These are phyloP conservation scores for Auricularia auricula-judae DNA, from an alignment of 768 basidiomycete genomes.

Conservation along the genomic window DNA sequence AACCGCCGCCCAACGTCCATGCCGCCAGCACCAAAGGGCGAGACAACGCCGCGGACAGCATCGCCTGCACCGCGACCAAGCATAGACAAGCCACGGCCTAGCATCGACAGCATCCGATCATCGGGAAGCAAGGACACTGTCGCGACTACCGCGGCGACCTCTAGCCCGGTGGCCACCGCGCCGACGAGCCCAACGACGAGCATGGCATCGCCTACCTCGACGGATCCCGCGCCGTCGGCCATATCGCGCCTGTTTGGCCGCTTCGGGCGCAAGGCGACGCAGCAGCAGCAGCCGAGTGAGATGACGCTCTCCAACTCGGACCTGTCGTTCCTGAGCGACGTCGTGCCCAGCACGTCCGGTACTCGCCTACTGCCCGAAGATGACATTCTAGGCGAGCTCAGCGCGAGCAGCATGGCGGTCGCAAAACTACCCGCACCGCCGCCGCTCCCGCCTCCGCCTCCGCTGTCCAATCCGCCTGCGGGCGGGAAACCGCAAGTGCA, in stretches of 20 bases:
- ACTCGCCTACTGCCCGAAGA: background rate
- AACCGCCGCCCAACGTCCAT: background rate
- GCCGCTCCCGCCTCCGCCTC: background rate
- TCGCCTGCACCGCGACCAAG: background rate
- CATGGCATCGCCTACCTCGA: background rate
- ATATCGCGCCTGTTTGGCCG: background rate
- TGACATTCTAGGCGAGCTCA: background rate
- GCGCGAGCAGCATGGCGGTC: background rate
- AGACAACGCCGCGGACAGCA: background rate
- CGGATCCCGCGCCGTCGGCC: background rate
- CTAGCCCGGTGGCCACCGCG: background rate
- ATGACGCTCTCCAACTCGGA: background rate
- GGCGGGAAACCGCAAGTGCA: background rate
- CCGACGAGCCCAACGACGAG: background rate
- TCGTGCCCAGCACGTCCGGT: background rate
- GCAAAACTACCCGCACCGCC: background rate
- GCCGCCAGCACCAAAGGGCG: background rate
- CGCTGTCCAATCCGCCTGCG: background rate
- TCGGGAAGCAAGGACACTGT: background rate
- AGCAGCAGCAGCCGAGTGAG: background rate
- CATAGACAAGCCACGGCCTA: background rate
- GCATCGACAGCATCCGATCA: background rate
- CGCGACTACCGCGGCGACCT: background rate
- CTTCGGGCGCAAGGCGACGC: background rate
- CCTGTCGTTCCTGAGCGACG: background rate